phyloP scores from a whole-genome alignment of 176 grass and related monocot genomes.

The Pontederia paniculata region DNA sequence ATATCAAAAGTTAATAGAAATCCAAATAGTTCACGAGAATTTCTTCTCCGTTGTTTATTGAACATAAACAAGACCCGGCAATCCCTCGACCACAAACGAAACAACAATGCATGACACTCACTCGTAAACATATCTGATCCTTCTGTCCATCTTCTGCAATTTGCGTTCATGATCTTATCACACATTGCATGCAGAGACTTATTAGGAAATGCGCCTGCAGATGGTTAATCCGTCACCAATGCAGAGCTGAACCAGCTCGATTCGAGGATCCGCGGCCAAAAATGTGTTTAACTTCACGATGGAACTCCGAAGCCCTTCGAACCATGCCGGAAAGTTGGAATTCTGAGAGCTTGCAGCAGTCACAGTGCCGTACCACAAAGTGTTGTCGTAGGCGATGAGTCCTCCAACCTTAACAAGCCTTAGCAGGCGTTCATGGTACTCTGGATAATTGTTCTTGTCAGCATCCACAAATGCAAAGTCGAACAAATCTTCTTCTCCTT shows the following conservation, averaged over 20 bases:
- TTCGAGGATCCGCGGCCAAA: not conserved
- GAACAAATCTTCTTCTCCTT: not conserved
- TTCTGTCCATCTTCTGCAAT: too few relatives aligned
- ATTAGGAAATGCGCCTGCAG: not conserved
- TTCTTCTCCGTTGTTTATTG: too few relatives aligned
- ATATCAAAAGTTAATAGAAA: too few relatives aligned
- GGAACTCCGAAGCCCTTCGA: not conserved
- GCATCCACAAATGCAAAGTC: conserved; percentile 7
- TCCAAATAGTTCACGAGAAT: too few relatives aligned
- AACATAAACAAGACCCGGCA: too few relatives aligned
- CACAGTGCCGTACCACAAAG: not conserved
- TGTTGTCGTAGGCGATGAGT: conserved; percentile 7
- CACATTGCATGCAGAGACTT: not conserved
- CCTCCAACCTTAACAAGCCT: conserved; percentile 1
- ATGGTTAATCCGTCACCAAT: conserved; percentile 4
- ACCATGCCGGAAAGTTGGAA: not conserved
- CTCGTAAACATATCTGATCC: too few relatives aligned
- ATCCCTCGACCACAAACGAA: too few relatives aligned
- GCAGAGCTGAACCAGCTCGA: conserved; percentile 9
- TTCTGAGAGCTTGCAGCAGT: not conserved
- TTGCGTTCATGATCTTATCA: too few relatives aligned
- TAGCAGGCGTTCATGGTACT: not conserved
- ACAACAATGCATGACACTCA: too few relatives aligned
- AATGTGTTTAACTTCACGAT: not conserved
- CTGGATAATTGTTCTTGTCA: not conserved